Evolutionary conservation across 129 eudicot species (phyloP), one percentile per base, ranked within the genome.

Genomic region (Calendula officinalis): DNA sequence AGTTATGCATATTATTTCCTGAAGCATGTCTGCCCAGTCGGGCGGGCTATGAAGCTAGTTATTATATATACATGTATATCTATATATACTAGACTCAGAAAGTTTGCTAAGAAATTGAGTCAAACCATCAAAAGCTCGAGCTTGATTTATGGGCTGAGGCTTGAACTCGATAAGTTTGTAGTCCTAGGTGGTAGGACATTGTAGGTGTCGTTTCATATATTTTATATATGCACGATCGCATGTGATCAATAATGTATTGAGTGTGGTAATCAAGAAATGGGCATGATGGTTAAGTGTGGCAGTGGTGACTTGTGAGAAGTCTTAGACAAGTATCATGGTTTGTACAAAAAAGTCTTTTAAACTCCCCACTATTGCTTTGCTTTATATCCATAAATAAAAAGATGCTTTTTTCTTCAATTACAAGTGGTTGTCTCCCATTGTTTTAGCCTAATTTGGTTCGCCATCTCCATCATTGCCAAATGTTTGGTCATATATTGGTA

Each of bases 241-340:
- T 72, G 56, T 72, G 69, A 30, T 34, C 48, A 53, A 44, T 72
- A 53, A 72, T 63, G 64, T 72, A 57, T 62, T 22, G 57, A 72
- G 64, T 55, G 16, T 72, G 53, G n/a, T 67, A 67, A 67, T 75
- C 79, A 57, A 67, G 60, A 34, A 52, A 60, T 68, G 64, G 80
- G 58, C 69, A 59, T 32, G 47, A 43, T 76, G 75, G 72, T 68
- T 71, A 62, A 56, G 68, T 63, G 54, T 42, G 75, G 81, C n/a
- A 63, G 72, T 46, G 30, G 30, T 22, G 30, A 22, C 30, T 46
- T 34, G 63, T 53, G 70, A 62, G 61, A 63, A 62, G 77, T 45
- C 45, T 9, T 70, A 67, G 73, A 82, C 84, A 78, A 39, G 73
- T 57, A 75, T 75, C 84, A 53, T 82, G 81, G 56, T 69, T 62